Conservation (phyloP, 768 basidiomycete species). For the Artomyces pyxidatus region DNA sequence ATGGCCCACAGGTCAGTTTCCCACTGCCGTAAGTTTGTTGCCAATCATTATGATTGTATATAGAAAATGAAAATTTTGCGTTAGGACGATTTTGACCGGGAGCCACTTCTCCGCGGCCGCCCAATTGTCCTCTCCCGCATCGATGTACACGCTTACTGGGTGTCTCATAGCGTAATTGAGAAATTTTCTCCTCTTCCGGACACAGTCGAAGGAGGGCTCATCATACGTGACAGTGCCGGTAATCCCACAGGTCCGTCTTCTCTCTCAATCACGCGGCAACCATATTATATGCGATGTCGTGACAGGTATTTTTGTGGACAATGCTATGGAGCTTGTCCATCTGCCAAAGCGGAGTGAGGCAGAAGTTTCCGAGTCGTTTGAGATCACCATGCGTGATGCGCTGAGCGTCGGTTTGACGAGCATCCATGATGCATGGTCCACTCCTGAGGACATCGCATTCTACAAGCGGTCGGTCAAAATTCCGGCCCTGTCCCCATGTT, state of each 20-base stretch:
- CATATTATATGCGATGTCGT: too few relatives aligned
- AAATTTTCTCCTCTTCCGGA: constrained; percentile 53
- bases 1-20: constrained; percentile 52
- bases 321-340: constrained; percentile 73
- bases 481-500: not conserved
- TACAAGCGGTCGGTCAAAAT: constrained; percentile 58
- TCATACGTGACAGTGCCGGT: constrained; percentile 54
- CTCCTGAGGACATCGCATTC: constrained; percentile 46
- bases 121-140: constrained; percentile 70
- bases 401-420: constrained; percentile 75
- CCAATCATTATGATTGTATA: not conserved
- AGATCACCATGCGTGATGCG: constrained; percentile 58
- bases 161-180: constrained; percentile 65
- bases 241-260: constrained; percentile 54
- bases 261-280: too few relatives aligned
- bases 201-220: constrained; percentile 62
- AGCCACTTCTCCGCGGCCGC: constrained; percentile 57
- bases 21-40: constrained; percentile 46
- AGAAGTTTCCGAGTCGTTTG: constrained; percentile 53
- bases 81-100: constrained; percentile 66
- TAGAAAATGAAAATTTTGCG: not conserved
- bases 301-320: constrained; percentile 77
- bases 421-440: constrained; percentile 74
- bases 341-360: constrained; percentile 51
- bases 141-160: constrained; percentile 85